These are phyloP conservation scores for Naegleria lovaniensis DNA, from an alignment of 208 protist genomes.

Conservation along the genomic window DNA sequence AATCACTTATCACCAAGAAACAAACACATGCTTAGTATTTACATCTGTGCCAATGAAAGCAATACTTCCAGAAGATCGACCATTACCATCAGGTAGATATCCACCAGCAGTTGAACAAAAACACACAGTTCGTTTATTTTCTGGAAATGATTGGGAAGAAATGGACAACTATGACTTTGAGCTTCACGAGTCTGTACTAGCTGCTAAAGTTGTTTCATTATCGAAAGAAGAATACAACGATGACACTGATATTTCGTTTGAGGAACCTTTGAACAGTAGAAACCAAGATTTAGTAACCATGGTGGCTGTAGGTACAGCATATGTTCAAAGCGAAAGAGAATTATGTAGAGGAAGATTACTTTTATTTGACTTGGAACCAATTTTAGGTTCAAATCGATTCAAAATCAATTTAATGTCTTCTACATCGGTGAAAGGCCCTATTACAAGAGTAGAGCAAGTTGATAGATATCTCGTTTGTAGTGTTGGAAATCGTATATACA, in stretches of 20 bases:
- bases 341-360: conserved; percentile 35
- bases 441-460: not conserved
- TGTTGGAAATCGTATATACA: conserved; percentile 28
- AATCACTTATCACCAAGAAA: conserved; percentile 28
- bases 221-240: not conserved
- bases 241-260: not conserved
- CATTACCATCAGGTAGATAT: not conserved
- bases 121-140: conserved; percentile 20
- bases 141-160: not conserved
- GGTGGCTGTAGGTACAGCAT: conserved; percentile 30
- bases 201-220: not conserved
- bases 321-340: conserved; percentile 26
- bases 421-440: conserved; percentile 31
- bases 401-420: conserved; percentile 19
- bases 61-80: not conserved
- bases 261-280: not conserved
- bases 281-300: not conserved
- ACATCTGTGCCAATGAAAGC: not conserved
- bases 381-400: not conserved
- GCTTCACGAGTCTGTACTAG: conserved; percentile 27
- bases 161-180: conserved; percentile 30
- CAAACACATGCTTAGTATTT: conserved; percentile 10
- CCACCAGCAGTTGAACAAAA: conserved; percentile 15
- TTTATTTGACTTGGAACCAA: conserved; percentile 30
- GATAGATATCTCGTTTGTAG: conserved; percentile 27